Base-by-base conservation (phyloP, 257 asterid genomes). In the Solanum chilense region DNA sequence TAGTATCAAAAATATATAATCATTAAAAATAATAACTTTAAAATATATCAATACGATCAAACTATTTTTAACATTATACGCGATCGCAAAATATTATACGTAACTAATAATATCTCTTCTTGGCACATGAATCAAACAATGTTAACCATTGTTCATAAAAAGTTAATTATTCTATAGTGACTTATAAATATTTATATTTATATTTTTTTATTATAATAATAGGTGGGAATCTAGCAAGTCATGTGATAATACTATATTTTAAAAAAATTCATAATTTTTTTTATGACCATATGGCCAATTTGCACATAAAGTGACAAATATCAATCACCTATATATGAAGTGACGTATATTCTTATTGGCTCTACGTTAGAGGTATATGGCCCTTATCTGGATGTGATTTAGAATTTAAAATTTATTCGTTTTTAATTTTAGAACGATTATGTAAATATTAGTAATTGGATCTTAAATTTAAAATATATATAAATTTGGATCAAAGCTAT, bases 361-460 rank as follows among this genome's bases (percentile, higher is more conserved):
- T 18, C 27, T 18, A 71, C 0, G n/a, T 31, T 70, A 8, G 39
- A 39, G 9, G 37, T 39, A 29, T 29, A 29, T 29, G 12, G 23
- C 23, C 23, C 76, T 29, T 33, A 70, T 33, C 45, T 71, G 0
- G n/a, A 71, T 16, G 5, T 71, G 45, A 20, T 71, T 71, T 0
- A 18, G 0, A 18, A 71, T 18, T 71, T 71, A 10, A 35, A 35
- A 3, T 71, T 71, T 35, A 71, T 33, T 1, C 3, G 1, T 25
- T 66, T 25, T 12, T 0, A 25, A 29, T 29, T 0, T 0, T 29
- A 14, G 1, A 23, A 62, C 0, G 0, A 6, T 5, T 1, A 23
- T 23, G 0, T 1, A 62, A 10, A 23, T 23, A 60, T 60, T 60
- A 23, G 1, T 9, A 60, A 27, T 13, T 12, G 18, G 12, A 25